These are phyloP conservation scores for Silene uniflora DNA, from an alignment of 148 eudicot species.

Conservation along the genomic window DNA sequence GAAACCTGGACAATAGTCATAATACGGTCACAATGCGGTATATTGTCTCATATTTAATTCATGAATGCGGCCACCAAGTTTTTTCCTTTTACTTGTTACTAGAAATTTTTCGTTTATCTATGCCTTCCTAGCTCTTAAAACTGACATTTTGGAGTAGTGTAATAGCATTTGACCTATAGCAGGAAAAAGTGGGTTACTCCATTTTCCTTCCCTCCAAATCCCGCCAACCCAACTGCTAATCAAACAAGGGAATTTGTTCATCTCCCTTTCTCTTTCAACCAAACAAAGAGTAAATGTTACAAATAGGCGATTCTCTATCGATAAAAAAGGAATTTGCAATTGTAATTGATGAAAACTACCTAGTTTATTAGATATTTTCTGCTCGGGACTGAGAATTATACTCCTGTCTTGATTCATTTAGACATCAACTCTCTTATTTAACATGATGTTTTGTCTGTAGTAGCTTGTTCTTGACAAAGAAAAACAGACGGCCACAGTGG, in stretches of 20 bases:
- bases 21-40: neutral
- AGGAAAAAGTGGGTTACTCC: no score
- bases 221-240: neutral
- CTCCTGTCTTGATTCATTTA: neutral
- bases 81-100: neutral
- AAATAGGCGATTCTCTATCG: neutral
- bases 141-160: neutral
- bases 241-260: neutral
- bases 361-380: neutral
- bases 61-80: neutral
- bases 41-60: neutral
- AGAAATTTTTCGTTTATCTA: neutral
- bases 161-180: no score
- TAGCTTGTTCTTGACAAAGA: slow-evolving; percentile 87
- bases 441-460: slow-evolving; percentile 21
- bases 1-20: no score
- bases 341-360: neutral
- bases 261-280: no score
- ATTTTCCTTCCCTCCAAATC: neutral
- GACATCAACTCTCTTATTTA: neutral
- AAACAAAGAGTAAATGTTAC: no score
- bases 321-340: neutral
- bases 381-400: neutral
- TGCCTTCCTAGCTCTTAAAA: neutral
- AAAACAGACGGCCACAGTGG: slow-evolving; percentile 71